Evolutionary conservation across 2,329 filamentous ascomycete genomes (phyloP), one percentile per base, ranked within the genome.

Genomic region (Ploettnerulaceae sp.): DNA sequence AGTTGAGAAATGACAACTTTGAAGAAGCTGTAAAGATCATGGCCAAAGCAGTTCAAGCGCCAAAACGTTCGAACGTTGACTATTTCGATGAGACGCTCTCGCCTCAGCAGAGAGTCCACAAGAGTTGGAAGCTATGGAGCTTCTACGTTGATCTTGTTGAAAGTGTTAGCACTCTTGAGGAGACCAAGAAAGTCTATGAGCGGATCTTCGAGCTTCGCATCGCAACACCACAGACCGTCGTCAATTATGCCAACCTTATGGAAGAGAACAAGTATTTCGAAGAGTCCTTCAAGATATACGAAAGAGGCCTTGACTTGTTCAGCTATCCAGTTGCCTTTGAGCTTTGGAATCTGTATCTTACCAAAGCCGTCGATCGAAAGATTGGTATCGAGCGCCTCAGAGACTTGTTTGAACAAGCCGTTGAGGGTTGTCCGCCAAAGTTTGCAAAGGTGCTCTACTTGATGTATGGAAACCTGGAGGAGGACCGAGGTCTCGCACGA

Each of bases 91-190:
- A 98, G 64, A 89, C 80, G 0, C 72, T 98, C 5, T 89, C 89
- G 1, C 91, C 93, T 3, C 93, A 98, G 65, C 93, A 97, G 70
- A 81, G 94, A 53, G 87, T 98, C 3, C 93, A 98, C 71, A 98
- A 98, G 74, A 95, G 89, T 64, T 98, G 93, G 93, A 98, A 97
- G 66, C 71, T 98, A 8, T 98, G 93, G 93, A 95, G 89, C 68
- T 98, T 98, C 72, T 98, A 98, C 60, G 90, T 98, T 31, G 93
- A 98, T 65, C 78, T 98, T 1, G 90, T 98, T 2, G 93, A 98
- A 66, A 95, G 89, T 65, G 90, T 96, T 24, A 84, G 86, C 51
- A 88, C 86, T 0, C 69, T 98, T 12, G 89, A 95, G 17, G 91
- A 97, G 67, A 96, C 91, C 0, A 87, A 82, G 65, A 91, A 89